A percentile compares a stretch with the other conserved stretches of the same genome.
These are phyloP conservation scores for Tylopilus orsonianus DNA, from an alignment of 1,284 basidiomycete genomes.

Conservation along the genomic window DNA sequence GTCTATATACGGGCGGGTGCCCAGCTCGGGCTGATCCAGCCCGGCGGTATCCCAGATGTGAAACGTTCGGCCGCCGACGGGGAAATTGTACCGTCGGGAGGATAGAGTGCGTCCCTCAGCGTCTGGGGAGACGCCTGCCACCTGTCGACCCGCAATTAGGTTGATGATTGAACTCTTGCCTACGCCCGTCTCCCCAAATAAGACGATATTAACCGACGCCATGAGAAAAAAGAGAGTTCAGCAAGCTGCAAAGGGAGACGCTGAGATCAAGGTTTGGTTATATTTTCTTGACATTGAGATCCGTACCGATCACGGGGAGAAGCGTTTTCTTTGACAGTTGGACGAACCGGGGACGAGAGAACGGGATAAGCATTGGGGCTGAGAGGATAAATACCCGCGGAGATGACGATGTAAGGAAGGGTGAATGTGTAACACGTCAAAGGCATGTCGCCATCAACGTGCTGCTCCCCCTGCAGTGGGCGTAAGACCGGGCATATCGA, in stretches of 20 bases:
- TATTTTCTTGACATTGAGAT: slow-evolving; percentile 3
- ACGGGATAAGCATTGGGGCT: not conserved
- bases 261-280: slow-evolving; percentile 1
- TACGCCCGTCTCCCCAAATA: slow-evolving; percentile 29
- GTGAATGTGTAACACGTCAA: no score
- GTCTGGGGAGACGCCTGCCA: slow-evolving; percentile 21
- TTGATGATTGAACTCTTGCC: slow-evolving; percentile 31
- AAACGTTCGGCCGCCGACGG: slow-evolving; percentile 15
- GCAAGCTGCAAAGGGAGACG: slow-evolving; percentile 3
- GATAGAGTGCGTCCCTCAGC: slow-evolving; percentile 18
- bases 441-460: not conserved
- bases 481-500: not conserved
- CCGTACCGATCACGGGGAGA: slow-evolving; percentile 11
- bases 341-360: no score
- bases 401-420: not conserved
- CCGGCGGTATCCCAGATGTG: slow-evolving; percentile 40
- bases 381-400: slow-evolving; percentile 4
- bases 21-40: slow-evolving; percentile 35
- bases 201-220: slow-evolving; percentile 26
- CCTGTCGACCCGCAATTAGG: slow-evolving; percentile 23
- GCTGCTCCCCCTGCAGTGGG: no score
- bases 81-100: slow-evolving; percentile 29
- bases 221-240: slow-evolving; percentile 13
- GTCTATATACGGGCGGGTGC: slow-evolving; percentile 23
- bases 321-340: not conserved